Evolutionary conservation across 2,329 filamentous ascomycete species (phyloP).

Genomic region (Stemphylium vesicarium): DNA sequence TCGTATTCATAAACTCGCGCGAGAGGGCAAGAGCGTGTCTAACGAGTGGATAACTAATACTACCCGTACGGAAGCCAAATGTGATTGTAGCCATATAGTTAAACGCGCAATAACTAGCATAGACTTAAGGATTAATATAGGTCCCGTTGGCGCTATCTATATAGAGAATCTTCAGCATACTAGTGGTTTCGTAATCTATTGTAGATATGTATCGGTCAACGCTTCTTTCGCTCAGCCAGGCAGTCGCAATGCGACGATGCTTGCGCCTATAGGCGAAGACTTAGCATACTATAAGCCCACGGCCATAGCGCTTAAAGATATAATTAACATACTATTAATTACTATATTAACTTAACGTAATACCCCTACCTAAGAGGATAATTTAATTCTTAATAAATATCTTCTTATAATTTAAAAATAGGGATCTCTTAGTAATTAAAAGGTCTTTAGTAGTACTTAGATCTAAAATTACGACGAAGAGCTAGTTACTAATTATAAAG

Average conservation of each 20-base stretch:
- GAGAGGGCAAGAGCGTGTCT: background rate
- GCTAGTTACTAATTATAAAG: background rate
- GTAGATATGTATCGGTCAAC: conserved; percentile 18
- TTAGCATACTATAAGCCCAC: background rate
- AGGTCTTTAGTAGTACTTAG: background rate
- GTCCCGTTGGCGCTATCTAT: conserved; percentile 8
- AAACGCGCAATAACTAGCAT: background rate
- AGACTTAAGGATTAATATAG: too few relatives aligned
- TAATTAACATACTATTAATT: background rate
- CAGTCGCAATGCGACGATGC: too few relatives aligned
- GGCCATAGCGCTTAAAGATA: background rate
- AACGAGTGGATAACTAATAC: background rate
- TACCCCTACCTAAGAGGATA: background rate
- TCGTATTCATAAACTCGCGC: too few relatives aligned
- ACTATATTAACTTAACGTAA: background rate
- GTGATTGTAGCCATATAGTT: background rate
- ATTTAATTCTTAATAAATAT: background rate
- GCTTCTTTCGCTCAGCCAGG: too few relatives aligned
- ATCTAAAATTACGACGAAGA: background rate
- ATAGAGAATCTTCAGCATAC: conserved; percentile 24
- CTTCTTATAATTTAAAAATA: background rate
- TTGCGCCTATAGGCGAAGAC: conserved; percentile 18
- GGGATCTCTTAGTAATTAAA: background rate
- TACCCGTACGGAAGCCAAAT: background rate
- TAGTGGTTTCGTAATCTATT: conserved; percentile 25